Base-by-base conservation (phyloP, 2,329 filamentous ascomycete genomes). In the Trichoderma atroviride region DNA sequence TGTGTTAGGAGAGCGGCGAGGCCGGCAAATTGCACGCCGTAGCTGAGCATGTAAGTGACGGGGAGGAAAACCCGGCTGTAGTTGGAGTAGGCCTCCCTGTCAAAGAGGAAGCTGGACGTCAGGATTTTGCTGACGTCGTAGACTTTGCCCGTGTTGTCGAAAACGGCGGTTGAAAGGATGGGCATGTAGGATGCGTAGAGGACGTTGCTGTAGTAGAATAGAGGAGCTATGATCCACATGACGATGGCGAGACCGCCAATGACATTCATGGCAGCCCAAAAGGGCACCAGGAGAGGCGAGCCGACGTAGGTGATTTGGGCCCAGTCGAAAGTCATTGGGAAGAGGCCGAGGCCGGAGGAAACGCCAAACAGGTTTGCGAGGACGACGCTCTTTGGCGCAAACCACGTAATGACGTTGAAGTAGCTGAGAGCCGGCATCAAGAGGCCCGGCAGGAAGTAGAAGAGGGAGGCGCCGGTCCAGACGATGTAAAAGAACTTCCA, bases 301-400 rank as follows among this genome's bases (percentile, higher is more conserved):
- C 93, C 93, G 74, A 96, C 96, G 76, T 95, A 91, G 0, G 93
- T 93, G 71, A 97, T 90, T 76, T 97, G 93, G 0, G 92, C 92
- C 93, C 93, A 97, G 81, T 97, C 93, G 75, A 97, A 96, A 0
- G 93, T 96, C 74, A 97, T 78, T 0, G 93, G 93, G 71, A 96
- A 93, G 40, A 97, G 81, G 0, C 93, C 93, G 16, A 97, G 85
- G 2, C 93, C 93, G 2, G 93, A 95, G n/a, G 89, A 87, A 19
- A 95, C 91, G 19, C 93, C 93, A 76, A 96, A 96, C 72, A 97
- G 82, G 78, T 96, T 96, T 35, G 93, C 91, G 56, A 96, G 83
- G 3, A 96, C 89, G n/a, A 96, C 91, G 74, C 91, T 96, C 73
- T 93, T 89, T 0, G 93, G 93, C 3, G 92, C 92, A 78, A 94